A percentile compares a stretch with the other conserved stretches of the same genome.
Conservation (phyloP, 257 asterid species). For the Nicotiana sylvestris region DNA sequence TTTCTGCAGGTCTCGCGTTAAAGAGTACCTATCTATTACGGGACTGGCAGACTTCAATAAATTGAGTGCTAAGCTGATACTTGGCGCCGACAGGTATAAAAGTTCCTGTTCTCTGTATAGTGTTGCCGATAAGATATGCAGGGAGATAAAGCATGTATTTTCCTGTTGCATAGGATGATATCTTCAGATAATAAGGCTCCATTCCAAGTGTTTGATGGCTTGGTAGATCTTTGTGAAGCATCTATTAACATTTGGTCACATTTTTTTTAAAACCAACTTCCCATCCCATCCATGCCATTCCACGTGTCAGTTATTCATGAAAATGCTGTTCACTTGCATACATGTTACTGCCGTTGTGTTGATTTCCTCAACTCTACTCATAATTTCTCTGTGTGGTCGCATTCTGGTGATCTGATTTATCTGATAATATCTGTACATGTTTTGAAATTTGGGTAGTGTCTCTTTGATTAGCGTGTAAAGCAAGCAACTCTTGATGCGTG, state of each 20-base stretch:
- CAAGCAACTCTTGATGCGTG: not conserved
- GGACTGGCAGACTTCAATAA: conserved; percentile 86
- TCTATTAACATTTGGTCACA: not conserved
- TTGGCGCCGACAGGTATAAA: conserved; percentile 82
- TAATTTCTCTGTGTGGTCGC: not conserved
- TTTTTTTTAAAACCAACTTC: not conserved
- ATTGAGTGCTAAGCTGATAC: conserved; percentile 88
- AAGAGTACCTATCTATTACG: conserved; percentile 89
- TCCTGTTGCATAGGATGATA: not conserved
- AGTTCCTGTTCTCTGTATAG: not conserved
- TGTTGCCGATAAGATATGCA: not conserved
- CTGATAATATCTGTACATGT: not conserved
- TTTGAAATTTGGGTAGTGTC: not conserved
- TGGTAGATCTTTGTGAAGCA: not conserved
- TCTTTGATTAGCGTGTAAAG: not conserved
- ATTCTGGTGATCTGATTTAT: conserved; percentile 6
- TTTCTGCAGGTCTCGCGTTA: conserved; percentile 67
- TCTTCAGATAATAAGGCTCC: not conserved
- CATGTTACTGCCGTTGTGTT: not conserved
- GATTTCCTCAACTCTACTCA: not conserved
- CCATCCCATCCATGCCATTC: not conserved
- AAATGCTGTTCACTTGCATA: not conserved
- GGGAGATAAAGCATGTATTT: not conserved
- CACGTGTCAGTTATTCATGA: not conserved
- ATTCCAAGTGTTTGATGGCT: not conserved